A percentile compares a stretch with the other conserved stretches of the same genome.
These are phyloP conservation scores for Crithidia bombi DNA, from an alignment of 208 protist species.

Conservation along the genomic window DNA sequence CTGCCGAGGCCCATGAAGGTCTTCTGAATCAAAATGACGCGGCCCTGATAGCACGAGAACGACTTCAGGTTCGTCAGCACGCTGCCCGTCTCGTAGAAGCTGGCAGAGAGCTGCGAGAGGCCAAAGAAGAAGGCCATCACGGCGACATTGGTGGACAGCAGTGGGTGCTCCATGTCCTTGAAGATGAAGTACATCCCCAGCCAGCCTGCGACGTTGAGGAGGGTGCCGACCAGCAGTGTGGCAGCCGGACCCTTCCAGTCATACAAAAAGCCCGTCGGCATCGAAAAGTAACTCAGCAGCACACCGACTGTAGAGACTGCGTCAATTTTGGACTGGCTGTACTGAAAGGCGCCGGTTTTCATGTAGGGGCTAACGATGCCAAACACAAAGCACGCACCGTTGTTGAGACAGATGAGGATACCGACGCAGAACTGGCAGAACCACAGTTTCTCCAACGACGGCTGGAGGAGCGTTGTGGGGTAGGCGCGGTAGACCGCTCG, in stretches of 20 bases:
- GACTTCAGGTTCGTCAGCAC: constrained; percentile 79
- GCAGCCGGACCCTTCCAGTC: constrained; percentile 57
- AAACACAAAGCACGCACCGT: constrained; percentile 84
- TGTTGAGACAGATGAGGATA: constrained; percentile 80
- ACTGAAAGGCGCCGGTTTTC: constrained; percentile 54
- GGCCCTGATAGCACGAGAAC: constrained; percentile 77
- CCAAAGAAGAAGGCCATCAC: constrained; percentile 75
- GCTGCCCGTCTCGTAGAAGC: constrained; percentile 81
- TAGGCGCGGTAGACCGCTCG: constrained; percentile 15
- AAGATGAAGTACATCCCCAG: constrained; percentile 77
- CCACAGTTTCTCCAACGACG: constrained; percentile 61
- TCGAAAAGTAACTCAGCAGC: constrained; percentile 82
- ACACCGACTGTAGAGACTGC: constrained; percentile 74
- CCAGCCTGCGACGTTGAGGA: constrained; percentile 75
- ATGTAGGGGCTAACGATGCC: constrained; percentile 78
- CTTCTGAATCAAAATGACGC: constrained; percentile 85
- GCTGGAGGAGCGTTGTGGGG: constrained; percentile 1
- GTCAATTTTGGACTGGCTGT: constrained; percentile 69
- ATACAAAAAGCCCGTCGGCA: constrained; percentile 82
- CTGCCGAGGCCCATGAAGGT: constrained; percentile 89
- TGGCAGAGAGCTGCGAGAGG: constrained; percentile 81
- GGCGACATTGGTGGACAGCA: constrained; percentile 42
- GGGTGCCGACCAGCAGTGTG: constrained; percentile 59
- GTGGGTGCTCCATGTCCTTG: constrained; percentile 43
- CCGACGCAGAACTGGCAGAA: constrained; percentile 83